Percentiles rank a stretch among this genome's conserved stretches.
phyloP scores from a whole-genome alignment of 2,329 filamentous ascomycete genomes.

The Monilinia aucupariae region DNA sequence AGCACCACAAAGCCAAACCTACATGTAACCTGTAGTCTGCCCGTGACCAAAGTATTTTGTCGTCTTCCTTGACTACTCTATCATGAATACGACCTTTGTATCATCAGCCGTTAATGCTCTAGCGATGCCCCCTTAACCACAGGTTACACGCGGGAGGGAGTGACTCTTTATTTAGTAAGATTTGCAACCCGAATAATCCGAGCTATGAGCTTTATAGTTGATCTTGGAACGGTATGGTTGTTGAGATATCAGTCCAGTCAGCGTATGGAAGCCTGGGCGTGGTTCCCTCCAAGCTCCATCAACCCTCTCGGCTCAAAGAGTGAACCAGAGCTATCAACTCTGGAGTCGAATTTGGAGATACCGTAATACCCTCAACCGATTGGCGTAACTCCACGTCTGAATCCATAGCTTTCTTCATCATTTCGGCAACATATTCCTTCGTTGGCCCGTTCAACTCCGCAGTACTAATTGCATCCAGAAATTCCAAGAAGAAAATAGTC shows the following conservation, averaged over 20 bases:
- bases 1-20: neutral
- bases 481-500: slow-evolving; percentile 34
- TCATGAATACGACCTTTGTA: neutral
- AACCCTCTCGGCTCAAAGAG: slow-evolving; percentile 8
- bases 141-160: slow-evolving; percentile 2
- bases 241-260: neutral
- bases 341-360: slow-evolving; percentile 26
- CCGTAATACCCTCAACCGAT: slow-evolving; percentile 30
- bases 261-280: neutral
- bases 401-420: slow-evolving; percentile 29
- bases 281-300: slow-evolving; percentile 24
- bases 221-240: too few relatives aligned
- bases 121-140: slow-evolving; percentile 9
- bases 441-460: slow-evolving; percentile 28
- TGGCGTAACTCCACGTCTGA: slow-evolving; percentile 29
- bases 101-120: neutral
- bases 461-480: slow-evolving; percentile 32
- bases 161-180: neutral
- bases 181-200: neutral
- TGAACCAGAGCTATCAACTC: slow-evolving; percentile 29
- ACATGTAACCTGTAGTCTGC: neutral
- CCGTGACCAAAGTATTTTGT: neutral
- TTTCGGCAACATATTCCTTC: slow-evolving; percentile 27
- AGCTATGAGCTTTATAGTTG: neutral
- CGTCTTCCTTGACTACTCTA: neutral